Conservation (phyloP, 257 asterid genomes). For the Euphrasia confusa region DNA sequence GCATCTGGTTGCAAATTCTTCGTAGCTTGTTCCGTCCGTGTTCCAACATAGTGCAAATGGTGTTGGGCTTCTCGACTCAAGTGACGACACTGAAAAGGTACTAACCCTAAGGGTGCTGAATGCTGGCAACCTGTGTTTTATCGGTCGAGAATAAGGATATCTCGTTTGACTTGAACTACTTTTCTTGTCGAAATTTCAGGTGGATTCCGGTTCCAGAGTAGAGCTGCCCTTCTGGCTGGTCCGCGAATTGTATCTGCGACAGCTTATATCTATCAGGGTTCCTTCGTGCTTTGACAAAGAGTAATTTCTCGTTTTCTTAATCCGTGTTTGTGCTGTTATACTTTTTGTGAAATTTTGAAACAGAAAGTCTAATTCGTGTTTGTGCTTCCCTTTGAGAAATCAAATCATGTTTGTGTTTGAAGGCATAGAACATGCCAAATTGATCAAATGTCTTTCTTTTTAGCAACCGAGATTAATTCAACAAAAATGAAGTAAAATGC, state of each 20-base stretch:
- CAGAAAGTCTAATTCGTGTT: too few species aligned
- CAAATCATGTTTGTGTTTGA: not conserved
- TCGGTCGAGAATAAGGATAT: too few species aligned
- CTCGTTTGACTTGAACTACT: not conserved
- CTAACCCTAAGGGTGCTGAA: too few species aligned
- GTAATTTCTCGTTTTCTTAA: conserved; percentile 34
- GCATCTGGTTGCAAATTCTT: not conserved
- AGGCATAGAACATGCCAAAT: not conserved
- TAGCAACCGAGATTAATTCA: not conserved
- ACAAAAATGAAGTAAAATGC: not conserved
- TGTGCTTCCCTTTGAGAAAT: too few species aligned
- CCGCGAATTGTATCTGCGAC: conserved; percentile 60
- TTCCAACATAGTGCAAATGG: conserved; percentile 74
- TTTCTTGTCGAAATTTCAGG: conserved; percentile 27
- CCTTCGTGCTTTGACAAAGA: conserved; percentile 74
- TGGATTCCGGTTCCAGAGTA: conserved; percentile 70
- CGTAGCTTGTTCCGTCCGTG: conserved; percentile 64
- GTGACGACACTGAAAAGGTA: conserved; percentile 69
- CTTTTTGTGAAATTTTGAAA: too few species aligned
- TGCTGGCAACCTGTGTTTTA: too few species aligned
- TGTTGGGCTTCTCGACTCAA: conserved; percentile 73
- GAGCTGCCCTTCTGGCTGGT: conserved; percentile 90
- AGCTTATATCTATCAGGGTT: conserved; percentile 38
- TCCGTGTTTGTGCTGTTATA: too few species aligned
- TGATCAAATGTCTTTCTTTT: not conserved